These are phyloP conservation scores for Fragaria nilgerrensis DNA, from an alignment of 306 rosid genomes.

Conservation along the genomic window DNA sequence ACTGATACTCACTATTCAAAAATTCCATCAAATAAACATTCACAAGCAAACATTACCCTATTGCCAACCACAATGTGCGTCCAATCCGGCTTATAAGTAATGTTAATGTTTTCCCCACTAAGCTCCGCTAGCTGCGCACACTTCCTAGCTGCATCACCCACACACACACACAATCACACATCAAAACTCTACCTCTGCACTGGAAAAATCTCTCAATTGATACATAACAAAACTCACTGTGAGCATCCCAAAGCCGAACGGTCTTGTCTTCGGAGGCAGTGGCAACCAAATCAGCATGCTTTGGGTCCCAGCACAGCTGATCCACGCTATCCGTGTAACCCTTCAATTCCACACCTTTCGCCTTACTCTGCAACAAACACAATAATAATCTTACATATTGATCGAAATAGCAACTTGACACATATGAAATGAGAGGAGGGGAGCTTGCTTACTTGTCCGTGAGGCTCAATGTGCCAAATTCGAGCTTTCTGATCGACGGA, in stretches of 20 bases:
- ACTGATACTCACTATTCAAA: neutral
- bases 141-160: constrained; percentile 68
- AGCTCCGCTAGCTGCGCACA: constrained; percentile 89
- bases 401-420: no score
- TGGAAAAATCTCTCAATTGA: neutral
- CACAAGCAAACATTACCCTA: constrained; percentile 54
- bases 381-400: neutral
- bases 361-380: no score
- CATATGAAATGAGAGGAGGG: neutral
- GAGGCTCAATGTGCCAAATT: constrained; percentile 85
- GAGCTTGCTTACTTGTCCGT: constrained; percentile 60
- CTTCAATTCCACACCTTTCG: constrained; percentile 56
- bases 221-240: constrained; percentile 52
- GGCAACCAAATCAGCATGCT: constrained; percentile 85
- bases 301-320: constrained; percentile 99
- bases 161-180: constrained; percentile 2
- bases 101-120: constrained; percentile 92
- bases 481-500: constrained; percentile 98
- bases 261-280: constrained; percentile 98
- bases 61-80: constrained; percentile 90
- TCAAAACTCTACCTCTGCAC: neutral
- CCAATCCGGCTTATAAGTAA: constrained; percentile 97
- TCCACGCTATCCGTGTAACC: constrained; percentile 99
- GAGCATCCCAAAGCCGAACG: constrained; percentile 95
- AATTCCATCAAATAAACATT: constrained; percentile 10